Conservation (phyloP, 306 rosid species). For the Arachis hypogaea region DNA sequence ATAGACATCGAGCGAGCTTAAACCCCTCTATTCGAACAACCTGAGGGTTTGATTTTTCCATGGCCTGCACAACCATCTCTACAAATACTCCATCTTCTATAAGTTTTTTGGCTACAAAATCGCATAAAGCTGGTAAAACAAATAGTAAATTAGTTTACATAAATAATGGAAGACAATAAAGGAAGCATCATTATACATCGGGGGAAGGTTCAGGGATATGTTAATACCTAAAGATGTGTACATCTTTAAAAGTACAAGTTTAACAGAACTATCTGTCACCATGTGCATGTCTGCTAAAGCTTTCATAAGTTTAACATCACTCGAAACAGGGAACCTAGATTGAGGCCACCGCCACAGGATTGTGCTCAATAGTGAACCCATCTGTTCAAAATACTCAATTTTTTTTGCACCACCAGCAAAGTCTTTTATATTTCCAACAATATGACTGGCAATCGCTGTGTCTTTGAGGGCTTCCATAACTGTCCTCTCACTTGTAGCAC, state of each 20-base stretch:
- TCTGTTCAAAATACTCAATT: conserved; percentile 59
- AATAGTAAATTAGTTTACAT: conserved; percentile 35
- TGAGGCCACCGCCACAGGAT: conserved; percentile 70
- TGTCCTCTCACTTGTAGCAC: conserved; percentile 54
- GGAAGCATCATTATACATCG: conserved; percentile 12
- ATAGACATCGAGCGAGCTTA: conserved; percentile 75
- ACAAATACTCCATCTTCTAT: conserved; percentile 61
- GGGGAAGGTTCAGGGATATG: background rate
- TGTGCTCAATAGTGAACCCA: conserved; percentile 75
- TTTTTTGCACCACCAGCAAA: conserved; percentile 46
- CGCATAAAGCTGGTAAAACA: conserved; percentile 73
- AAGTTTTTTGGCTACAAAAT: conserved; percentile 62
- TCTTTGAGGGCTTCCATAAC: conserved; percentile 64
- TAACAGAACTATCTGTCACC: conserved; percentile 45
- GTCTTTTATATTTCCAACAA: conserved; percentile 48
- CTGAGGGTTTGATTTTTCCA: conserved; percentile 63
- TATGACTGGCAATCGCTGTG: conserved; percentile 47
- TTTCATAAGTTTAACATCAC: conserved; percentile 58
- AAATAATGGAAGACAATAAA: conserved; percentile 18
- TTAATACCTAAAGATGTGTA: conserved; percentile 80
- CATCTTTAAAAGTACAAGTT: conserved; percentile 68
- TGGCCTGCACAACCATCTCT: conserved; percentile 62
- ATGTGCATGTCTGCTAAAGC: conserved; percentile 49
- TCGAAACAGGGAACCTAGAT: conserved; percentile 71
- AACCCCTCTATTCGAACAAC: conserved; percentile 71